Conservation (phyloP, 176 grass and related monocot species). For the Thalia dealbata region DNA sequence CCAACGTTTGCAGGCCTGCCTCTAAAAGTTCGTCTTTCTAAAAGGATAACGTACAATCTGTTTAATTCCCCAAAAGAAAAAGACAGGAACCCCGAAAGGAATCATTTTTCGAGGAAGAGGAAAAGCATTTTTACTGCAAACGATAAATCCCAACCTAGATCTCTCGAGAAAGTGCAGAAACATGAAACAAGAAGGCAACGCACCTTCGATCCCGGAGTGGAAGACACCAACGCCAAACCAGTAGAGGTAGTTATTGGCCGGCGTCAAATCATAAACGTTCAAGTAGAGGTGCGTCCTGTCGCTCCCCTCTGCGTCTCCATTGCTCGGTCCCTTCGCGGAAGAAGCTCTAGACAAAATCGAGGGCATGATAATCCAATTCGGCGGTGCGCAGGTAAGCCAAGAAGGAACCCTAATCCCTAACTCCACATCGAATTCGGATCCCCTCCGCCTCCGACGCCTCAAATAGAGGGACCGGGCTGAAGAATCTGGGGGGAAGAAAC, state of each 20-base stretch:
- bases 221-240: constrained; percentile 93
- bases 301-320: background rate
- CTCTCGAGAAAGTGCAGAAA: background rate
- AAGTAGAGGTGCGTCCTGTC: constrained; percentile 36
- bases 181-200: constrained; percentile 12
- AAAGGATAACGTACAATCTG: no score
- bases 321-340: background rate
- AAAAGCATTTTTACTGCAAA: background rate
- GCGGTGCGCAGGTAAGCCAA: background rate
- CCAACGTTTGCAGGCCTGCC: background rate
- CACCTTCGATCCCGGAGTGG: constrained; percentile 88
- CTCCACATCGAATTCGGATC: background rate
- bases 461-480: background rate
- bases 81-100: background rate
- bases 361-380: background rate
- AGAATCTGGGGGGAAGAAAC: background rate
- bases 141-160: background rate
- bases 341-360: background rate
- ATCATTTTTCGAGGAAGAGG: background rate
- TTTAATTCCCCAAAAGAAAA: background rate
- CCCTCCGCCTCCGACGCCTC: background rate
- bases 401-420: background rate
- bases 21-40: background rate
- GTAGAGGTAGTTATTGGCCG: constrained; percentile 75
- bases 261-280: constrained; percentile 93